A percentile compares a stretch with the other conserved stretches of the same genome.
These are phyloP conservation scores for Sphaceloma murrayae DNA, from an alignment of 2,329 filamentous ascomycete species.

Conservation along the genomic window DNA sequence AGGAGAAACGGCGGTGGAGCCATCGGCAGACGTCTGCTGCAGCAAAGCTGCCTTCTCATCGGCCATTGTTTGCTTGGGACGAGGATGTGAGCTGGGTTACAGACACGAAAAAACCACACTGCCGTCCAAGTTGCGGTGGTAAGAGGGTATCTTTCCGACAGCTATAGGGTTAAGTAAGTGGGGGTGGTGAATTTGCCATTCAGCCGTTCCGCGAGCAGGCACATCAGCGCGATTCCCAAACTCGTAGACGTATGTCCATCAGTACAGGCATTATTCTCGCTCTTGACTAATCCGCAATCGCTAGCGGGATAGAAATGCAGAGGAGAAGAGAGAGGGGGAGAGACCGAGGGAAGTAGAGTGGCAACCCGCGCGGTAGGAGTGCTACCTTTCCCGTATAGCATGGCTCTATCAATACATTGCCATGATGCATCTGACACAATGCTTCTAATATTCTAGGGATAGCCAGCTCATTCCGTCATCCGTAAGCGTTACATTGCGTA, in stretches of 20 bases:
- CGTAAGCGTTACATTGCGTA: too few relatives aligned
- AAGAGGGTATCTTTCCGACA: background rate
- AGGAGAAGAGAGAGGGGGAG: too few relatives aligned
- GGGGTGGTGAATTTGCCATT: background rate
- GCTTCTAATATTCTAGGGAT: too few relatives aligned
- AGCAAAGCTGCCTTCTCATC: constrained; percentile 6
- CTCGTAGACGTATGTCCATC: background rate
- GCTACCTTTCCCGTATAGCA: too few relatives aligned
- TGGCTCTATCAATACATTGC: too few relatives aligned
- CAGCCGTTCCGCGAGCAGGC: background rate
- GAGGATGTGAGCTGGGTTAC: background rate
- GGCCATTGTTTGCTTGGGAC: background rate
- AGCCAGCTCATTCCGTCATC: too few relatives aligned
- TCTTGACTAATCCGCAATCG: too few relatives aligned
- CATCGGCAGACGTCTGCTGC: background rate
- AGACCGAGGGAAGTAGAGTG: too few relatives aligned
- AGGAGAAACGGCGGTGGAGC: background rate
- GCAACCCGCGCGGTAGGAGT: too few relatives aligned
- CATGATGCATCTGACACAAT: too few relatives aligned
- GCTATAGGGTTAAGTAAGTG: background rate
- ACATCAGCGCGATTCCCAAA: background rate
- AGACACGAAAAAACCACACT: background rate
- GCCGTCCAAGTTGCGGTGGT: background rate
- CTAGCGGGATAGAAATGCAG: too few relatives aligned
- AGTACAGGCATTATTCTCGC: background rate